Evolutionary conservation across 2,329 filamentous ascomycete species (phyloP).

Genomic region (Metarhizium guizhouense): DNA sequence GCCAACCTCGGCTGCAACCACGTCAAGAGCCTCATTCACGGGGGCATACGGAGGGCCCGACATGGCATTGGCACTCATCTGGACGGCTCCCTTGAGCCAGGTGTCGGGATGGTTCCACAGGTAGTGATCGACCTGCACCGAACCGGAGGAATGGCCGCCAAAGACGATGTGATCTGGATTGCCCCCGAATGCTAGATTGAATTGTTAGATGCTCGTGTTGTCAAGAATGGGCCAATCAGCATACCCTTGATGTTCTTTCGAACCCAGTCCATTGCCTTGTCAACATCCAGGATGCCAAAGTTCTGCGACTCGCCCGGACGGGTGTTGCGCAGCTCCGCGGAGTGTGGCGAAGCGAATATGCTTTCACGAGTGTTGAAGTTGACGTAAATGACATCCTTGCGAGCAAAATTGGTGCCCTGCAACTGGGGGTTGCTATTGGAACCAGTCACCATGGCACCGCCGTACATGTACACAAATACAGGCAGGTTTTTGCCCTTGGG

Average conservation of each 20-base stretch:
- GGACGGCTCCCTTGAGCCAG: constrained; percentile 26
- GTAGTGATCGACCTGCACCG: constrained; percentile 30
- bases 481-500: constrained; percentile 16
- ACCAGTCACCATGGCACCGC: constrained; percentile 21
- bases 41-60: constrained; percentile 31
- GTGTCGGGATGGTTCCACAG: constrained; percentile 30
- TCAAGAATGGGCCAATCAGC: background rate
- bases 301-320: background rate
- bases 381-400: constrained; percentile 26
- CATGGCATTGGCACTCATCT: constrained; percentile 33
- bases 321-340: constrained; percentile 22
- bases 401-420: constrained; percentile 26
- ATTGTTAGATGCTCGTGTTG: background rate
- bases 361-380: constrained; percentile 32
- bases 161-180: constrained; percentile 36
- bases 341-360: constrained; percentile 34
- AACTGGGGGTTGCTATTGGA: constrained; percentile 30
- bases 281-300: background rate
- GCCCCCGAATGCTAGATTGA: constrained; percentile 28
- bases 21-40: constrained; percentile 25
- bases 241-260: background rate
- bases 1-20: constrained; percentile 26
- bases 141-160: constrained; percentile 30
- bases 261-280: background rate
- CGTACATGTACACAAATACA: constrained; percentile 34